phyloP scores from a whole-genome alignment of 2,329 filamentous ascomycete species.

The Cladosporium sp. region DNA sequence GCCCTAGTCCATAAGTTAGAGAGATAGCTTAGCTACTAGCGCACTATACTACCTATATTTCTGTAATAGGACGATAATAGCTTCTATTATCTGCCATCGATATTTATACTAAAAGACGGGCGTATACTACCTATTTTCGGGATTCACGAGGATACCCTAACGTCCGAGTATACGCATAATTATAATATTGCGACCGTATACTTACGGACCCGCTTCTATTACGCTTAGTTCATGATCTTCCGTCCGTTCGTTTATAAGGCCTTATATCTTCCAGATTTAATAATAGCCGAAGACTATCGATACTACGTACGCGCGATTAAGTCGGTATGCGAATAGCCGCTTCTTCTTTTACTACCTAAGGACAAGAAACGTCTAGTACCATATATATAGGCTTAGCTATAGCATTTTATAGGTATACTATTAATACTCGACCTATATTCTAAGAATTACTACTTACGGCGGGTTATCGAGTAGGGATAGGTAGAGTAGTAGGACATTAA shows the following conservation, averaged over 20 bases:
- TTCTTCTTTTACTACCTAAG: conserved; percentile 9
- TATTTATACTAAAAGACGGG: conserved; percentile 42
- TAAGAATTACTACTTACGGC: too few species aligned
- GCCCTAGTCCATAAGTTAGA: conserved; percentile 47
- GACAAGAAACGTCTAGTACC: background rate
- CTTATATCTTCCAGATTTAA: conserved; percentile 51
- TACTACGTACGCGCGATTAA: conserved; percentile 55
- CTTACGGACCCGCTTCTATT: conserved; percentile 56
- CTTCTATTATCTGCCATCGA: conserved; percentile 38
- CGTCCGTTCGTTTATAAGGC: conserved; percentile 58
- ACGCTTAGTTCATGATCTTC: conserved; percentile 55
- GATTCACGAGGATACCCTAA: conserved; percentile 28
- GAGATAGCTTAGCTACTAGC: conserved; percentile 57
- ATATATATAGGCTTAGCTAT: background rate
- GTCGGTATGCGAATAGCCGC: conserved; percentile 38
- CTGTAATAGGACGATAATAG: conserved; percentile 57
- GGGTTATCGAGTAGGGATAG: too few species aligned
- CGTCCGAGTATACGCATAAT: conserved; percentile 44
- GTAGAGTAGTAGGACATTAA: too few species aligned
- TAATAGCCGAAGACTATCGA: conserved; percentile 50
- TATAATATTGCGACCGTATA: conserved; percentile 55
- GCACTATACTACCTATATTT: conserved; percentile 49
- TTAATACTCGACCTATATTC: too few species aligned
- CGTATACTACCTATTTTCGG: too few species aligned
- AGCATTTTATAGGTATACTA: conserved; percentile 41